Evolutionary conservation across 371 early-diverging fungal species (phyloP).

Genomic region (Mucor velutinosus): DNA sequence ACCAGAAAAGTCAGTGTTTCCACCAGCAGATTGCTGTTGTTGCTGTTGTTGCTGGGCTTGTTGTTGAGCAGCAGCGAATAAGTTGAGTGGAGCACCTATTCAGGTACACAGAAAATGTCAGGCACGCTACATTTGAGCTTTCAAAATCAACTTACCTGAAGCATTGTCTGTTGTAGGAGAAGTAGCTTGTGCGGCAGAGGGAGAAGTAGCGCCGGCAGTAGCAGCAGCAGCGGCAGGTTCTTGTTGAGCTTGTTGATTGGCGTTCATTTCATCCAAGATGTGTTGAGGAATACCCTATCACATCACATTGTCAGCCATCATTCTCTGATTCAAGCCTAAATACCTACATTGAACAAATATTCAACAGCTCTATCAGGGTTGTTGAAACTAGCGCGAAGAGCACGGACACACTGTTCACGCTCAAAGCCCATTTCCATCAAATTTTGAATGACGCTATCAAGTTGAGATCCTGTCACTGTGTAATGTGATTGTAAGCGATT

Average conservation of each 20-base stretch:
- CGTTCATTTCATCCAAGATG: conserved; percentile 35
- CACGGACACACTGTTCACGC: conserved; percentile 81
- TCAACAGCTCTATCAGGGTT: conserved; percentile 98
- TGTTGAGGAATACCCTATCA: conserved; percentile 58
- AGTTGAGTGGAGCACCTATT: conserved; percentile 50
- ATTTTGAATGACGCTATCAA: conserved; percentile 79
- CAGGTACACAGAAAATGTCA: neutral
- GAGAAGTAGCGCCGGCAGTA: conserved; percentile 37
- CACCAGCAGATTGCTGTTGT: conserved; percentile 31
- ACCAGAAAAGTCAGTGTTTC: conserved; percentile 52
- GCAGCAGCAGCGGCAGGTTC: conserved; percentile 37
- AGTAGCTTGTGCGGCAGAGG: conserved; percentile 39
- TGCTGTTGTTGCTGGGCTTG: conserved; percentile 37
- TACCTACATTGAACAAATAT: conserved; percentile 83
- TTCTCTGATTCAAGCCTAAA: neutral
- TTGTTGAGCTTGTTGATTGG: conserved; percentile 18
- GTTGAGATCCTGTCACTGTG: conserved; percentile 69
- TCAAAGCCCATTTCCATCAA: conserved; percentile 97
- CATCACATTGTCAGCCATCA: neutral
- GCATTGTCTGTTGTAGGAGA: conserved; percentile 20
- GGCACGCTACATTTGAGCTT: neutral
- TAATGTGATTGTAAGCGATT: neutral
- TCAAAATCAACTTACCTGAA: neutral
- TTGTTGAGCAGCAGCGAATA: conserved; percentile 63
- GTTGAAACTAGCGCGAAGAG: conserved; percentile 96